Evolutionary conservation across 2,329 filamentous ascomycete genomes (phyloP), one percentile per base, ranked within the genome.

Genomic region (Coccinonectria pachysandricola): DNA sequence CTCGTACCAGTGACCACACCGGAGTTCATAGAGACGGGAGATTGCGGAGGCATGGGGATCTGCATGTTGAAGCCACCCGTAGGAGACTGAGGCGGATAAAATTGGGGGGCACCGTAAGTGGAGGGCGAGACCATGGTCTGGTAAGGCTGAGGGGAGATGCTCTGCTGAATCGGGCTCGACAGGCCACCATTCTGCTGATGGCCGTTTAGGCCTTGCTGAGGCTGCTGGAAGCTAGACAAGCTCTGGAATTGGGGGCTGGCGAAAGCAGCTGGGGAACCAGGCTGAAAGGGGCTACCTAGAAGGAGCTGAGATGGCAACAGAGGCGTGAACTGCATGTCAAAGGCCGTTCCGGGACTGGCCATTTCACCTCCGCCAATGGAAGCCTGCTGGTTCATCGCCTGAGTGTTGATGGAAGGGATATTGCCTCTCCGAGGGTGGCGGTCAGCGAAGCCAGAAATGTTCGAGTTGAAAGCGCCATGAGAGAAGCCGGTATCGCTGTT

Each of bases 291-390:
- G 57, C 86, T 95, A 24, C 91, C 91, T 26, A 96, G 79, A 14
- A 98, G 75, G 45, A 98, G 68, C 59, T 95, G 85, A 17, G 88
- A 96, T 18, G 91, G 91, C 19, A 98, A 74, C 40, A 98, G 71
- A 39, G 91, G 88, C 8, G 91, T 95, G 59, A 95, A 96, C 60
- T 96, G 91, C 88, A 96, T 95, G 51, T 96, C 91, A 51, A 86
- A 93, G 21, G 73, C 85, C 27, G 85, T 88, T 21, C 82, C 86
- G 10, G 91, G 87, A 13, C 82, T 88, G 41, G 80, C 68, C 73
- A 94, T 75, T 39, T 93, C 86, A 45, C 69, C 71, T 33, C 60
- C 64, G 52, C 68, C 74, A 47, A 71, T 68, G 19, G 49, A 42
- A 10, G 40, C 34, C 32, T 46, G 40, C 33, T 56, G 65, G 42